phyloP scores from a whole-genome alignment of 208 protist species.

The Crithidia sp. region DNA sequence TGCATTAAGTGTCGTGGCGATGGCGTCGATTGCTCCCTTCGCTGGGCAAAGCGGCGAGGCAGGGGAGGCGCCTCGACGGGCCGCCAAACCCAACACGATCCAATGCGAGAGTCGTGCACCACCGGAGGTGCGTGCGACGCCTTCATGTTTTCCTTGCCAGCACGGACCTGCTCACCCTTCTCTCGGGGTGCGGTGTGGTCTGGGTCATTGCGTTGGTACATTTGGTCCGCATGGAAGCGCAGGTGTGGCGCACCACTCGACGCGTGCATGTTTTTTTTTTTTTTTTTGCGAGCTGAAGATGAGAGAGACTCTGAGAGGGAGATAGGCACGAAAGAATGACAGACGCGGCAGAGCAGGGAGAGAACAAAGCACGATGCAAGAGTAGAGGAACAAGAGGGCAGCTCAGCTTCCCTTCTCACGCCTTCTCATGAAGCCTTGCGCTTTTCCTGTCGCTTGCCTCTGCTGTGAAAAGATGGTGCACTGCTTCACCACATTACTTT shows the following conservation, averaged over 20 bases:
- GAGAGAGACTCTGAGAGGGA: neutral
- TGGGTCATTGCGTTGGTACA: neutral
- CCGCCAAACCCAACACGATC: conserved; percentile 24
- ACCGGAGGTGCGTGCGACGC: neutral
- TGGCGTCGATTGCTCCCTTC: neutral
- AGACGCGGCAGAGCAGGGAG: too few species aligned
- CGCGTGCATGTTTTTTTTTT: neutral
- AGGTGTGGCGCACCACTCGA: neutral
- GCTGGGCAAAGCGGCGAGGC: conserved; percentile 5
- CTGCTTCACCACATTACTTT: neutral
- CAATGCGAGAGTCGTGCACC: conserved; percentile 14
- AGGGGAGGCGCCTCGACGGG: conserved; percentile 27
- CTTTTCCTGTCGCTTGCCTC: too few species aligned
- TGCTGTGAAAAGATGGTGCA: too few species aligned
- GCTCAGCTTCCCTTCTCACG: too few species aligned
- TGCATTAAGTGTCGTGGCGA: neutral
- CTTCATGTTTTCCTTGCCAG: neutral
- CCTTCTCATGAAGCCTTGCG: too few species aligned
- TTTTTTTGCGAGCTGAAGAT: neutral
- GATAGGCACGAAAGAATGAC: neutral
- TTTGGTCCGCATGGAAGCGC: conserved; percentile 8
- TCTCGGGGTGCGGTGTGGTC: too few species aligned
- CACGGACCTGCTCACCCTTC: too few species aligned
- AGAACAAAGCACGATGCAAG: too few species aligned
- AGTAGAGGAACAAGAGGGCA: too few species aligned